Percentiles rank a stretch among this genome's conserved stretches.
phyloP scores from a whole-genome alignment of 2,329 filamentous ascomycete species.

The Beauveria medogensis region DNA sequence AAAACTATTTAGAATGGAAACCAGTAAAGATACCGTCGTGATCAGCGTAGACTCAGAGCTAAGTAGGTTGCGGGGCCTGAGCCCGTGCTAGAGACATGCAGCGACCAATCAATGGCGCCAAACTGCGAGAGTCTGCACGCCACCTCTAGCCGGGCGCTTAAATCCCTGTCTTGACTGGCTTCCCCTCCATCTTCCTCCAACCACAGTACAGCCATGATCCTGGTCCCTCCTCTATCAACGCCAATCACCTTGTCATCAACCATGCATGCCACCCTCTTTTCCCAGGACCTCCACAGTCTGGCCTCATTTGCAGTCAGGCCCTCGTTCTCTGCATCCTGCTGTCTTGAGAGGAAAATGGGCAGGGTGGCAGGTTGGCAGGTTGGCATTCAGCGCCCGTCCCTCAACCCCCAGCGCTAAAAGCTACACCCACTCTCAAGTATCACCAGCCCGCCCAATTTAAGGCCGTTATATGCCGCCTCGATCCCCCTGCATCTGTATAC shows the following conservation, averaged over 20 bases:
- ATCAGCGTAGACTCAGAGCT: not conserved
- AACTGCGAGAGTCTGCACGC: not conserved
- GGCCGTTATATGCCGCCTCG: constrained; percentile 2
- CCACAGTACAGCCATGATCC: not conserved
- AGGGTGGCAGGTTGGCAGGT: not conserved
- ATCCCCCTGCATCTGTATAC: not conserved
- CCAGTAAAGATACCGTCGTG: not conserved
- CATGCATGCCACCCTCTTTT: not conserved
- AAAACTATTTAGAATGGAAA: not conserved
- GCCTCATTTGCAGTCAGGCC: not conserved
- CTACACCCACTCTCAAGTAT: constrained; percentile 1
- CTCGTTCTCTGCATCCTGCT: not conserved
- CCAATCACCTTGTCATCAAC: constrained; percentile 2
- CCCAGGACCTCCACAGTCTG: not conserved
- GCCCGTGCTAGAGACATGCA: constrained; percentile 6
- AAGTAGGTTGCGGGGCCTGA: not conserved
- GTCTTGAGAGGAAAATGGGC: not conserved
- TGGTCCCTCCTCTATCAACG: constrained; percentile 2
- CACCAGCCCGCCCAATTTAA: constrained; percentile 4
- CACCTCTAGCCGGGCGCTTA: constrained; percentile 9
- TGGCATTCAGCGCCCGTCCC: not conserved
- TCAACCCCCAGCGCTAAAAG: constrained; percentile 2
- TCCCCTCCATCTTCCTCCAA: not conserved
- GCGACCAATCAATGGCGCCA: not conserved
- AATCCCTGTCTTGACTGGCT: constrained; percentile 6